phyloP scores from a whole-genome alignment of 2,329 filamentous ascomycete species.

The Pseudocercospora macadamiae region DNA sequence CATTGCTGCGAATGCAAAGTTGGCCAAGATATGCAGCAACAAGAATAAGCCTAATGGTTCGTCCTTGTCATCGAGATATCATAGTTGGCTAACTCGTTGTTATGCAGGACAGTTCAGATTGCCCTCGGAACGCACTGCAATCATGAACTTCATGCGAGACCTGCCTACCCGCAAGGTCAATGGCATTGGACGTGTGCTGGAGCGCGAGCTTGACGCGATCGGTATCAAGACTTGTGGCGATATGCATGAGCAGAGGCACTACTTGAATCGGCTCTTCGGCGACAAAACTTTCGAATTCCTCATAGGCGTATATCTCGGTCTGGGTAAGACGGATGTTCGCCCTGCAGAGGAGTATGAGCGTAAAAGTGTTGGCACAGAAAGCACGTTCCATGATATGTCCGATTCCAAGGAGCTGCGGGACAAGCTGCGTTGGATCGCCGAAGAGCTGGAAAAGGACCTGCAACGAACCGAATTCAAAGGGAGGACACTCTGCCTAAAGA shows the following conservation, averaged over 20 bases:
- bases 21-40: constrained; percentile 95
- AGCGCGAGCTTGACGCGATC: constrained; percentile 84
- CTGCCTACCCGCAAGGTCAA: constrained; percentile 90
- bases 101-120: constrained; percentile 68
- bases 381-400: constrained; percentile 81
- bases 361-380: constrained; percentile 92
- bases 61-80: neutral
- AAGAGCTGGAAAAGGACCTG: constrained; percentile 86
- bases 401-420: constrained; percentile 69
- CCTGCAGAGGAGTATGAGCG: constrained; percentile 88
- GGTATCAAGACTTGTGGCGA: constrained; percentile 88
- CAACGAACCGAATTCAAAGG: constrained; percentile 80
- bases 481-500: constrained; percentile 85
- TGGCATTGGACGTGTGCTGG: constrained; percentile 90
- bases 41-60: constrained; percentile 95
- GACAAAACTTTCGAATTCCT: constrained; percentile 90
- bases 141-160: constrained; percentile 79
- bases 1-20: constrained; percentile 87
- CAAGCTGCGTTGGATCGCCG: constrained; percentile 78
- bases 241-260: constrained; percentile 75
- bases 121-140: constrained; percentile 69
- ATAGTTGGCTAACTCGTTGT: neutral
- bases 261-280: constrained; percentile 78
- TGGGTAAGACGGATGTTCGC: constrained; percentile 76
- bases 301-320: constrained; percentile 78